A percentile compares a stretch with the other conserved stretches of the same genome.
Conservation (phyloP, 2,329 filamentous ascomycete species). For the Alternaria angustiovoidea region DNA sequence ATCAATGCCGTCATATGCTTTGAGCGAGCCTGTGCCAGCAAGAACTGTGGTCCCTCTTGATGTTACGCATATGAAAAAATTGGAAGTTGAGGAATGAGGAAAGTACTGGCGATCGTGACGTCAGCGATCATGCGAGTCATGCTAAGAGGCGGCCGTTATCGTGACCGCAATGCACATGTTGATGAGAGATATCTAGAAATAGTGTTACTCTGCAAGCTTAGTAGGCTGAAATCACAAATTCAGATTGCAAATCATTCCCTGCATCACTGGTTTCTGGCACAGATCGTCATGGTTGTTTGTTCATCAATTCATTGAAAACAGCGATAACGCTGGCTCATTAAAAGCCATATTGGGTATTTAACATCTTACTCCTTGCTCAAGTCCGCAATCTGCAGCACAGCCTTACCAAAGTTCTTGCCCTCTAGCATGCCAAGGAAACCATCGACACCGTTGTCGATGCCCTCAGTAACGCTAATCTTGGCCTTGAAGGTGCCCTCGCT, state of each 20-base stretch:
- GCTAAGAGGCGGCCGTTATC: background rate
- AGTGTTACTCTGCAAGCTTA: background rate
- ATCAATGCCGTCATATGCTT: no score
- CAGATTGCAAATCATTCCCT: background rate
- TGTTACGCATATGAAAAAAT: no score
- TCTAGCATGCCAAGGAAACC: constrained; percentile 77
- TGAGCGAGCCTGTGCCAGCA: no score
- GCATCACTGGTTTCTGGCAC: background rate
- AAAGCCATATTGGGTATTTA: background rate
- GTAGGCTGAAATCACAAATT: background rate
- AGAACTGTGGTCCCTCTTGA: no score
- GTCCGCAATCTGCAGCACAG: constrained; percentile 71
- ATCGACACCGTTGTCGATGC: constrained; percentile 78
- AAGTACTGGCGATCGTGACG: no score
- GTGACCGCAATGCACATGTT: background rate
- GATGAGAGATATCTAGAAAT: background rate
- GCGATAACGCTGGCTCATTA: background rate
- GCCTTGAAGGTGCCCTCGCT: constrained; percentile 77
- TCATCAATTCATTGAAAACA: background rate
- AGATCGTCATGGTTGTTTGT: background rate
- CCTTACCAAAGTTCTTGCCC: constrained; percentile 88
- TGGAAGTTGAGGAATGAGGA: no score
- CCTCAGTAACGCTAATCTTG: constrained; percentile 72
- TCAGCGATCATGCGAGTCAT: background rate
- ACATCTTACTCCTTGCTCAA: constrained; percentile 37